A percentile compares a stretch with the other conserved stretches of the same genome.
Evolutionary conservation across 163 green algal species (phyloP).

Genomic region (Coccomyxa subellipsoidea): DNA sequence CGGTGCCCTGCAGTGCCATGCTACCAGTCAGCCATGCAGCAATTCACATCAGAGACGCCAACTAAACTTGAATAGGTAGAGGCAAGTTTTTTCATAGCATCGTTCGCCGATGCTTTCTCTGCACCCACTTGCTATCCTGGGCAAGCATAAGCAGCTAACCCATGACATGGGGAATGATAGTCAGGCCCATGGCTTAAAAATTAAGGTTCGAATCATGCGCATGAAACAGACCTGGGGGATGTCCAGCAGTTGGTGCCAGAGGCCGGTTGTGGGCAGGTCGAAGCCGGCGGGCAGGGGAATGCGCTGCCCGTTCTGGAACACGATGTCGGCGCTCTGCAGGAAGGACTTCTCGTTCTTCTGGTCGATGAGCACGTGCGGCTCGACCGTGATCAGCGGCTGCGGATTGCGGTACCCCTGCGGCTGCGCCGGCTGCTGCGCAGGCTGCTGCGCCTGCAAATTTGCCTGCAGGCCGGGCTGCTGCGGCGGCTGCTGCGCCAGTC

Average conservation of each 20-base stretch:
- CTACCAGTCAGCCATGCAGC: not conserved
- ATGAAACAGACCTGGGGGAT: not conserved
- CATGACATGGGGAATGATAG: too few species aligned
- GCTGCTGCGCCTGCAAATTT: not conserved
- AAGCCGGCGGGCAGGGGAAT: conserved; percentile 4
- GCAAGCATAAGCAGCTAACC: too few species aligned
- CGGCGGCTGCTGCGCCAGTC: not conserved
- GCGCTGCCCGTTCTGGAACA: not conserved
- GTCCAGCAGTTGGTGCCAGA: not conserved
- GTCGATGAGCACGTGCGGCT: not conserved
- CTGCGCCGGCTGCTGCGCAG: not conserved
- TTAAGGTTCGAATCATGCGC: too few species aligned
- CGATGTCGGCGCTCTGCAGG: not conserved
- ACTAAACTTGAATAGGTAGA: too few species aligned
- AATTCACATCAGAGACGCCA: too few species aligned
- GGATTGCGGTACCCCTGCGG: not conserved
- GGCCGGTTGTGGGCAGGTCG: not conserved
- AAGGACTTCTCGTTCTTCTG: not conserved
- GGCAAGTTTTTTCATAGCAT: too few species aligned
- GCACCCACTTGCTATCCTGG: too few species aligned
- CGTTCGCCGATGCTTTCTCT: too few species aligned
- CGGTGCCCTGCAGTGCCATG: not conserved
- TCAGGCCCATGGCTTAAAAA: too few species aligned
- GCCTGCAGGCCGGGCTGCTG: not conserved
- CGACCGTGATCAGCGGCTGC: not conserved